Percentiles rank a stretch among this genome's conserved stretches.
These are phyloP conservation scores for Cystobasidiopsis lactophilus DNA, from an alignment of 768 basidiomycete species.

Conservation along the genomic window DNA sequence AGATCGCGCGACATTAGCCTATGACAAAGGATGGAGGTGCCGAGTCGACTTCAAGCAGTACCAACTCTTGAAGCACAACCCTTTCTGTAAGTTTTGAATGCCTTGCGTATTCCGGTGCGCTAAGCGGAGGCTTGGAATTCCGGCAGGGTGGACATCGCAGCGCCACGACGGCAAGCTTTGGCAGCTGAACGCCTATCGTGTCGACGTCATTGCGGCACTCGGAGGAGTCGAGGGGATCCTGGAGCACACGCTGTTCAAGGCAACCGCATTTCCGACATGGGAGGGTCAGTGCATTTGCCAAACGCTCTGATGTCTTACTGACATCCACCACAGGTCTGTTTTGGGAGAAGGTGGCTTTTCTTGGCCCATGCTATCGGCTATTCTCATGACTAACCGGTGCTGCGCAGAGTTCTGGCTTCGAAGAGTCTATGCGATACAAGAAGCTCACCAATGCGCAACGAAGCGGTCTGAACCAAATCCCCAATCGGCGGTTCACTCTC, in stretches of 20 bases:
- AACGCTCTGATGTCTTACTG: slow-evolving; percentile 35
- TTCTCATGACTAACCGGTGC: background rate
- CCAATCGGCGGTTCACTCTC: slow-evolving; percentile 88
- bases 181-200: slow-evolving; percentile 77
- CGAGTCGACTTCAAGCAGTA: slow-evolving; percentile 97
- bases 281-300: background rate
- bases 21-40: slow-evolving; percentile 97
- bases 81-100: slow-evolving; percentile 36
- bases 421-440: slow-evolving; percentile 81
- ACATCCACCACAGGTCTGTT: slow-evolving; percentile 95
- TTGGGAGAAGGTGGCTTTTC: slow-evolving; percentile 47
- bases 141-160: slow-evolving; percentile 99
- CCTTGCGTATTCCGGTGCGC: no score
- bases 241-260: slow-evolving; percentile 92
- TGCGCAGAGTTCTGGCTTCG: slow-evolving; percentile 65
- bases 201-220: slow-evolving; percentile 93
- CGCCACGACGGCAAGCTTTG: slow-evolving; percentile 32
- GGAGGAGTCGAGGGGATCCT: slow-evolving; percentile 91
- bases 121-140: no score
- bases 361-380: background rate
- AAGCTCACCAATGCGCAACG: slow-evolving; percentile 96
- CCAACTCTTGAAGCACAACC: slow-evolving; percentile 49
- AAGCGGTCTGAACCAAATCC: slow-evolving; percentile 91
- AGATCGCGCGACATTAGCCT: slow-evolving; percentile 60
- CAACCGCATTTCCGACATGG: slow-evolving; percentile 31